These are phyloP conservation scores for Penicillium italicum DNA, from an alignment of 2,329 filamentous ascomycete genomes.

Conservation along the genomic window DNA sequence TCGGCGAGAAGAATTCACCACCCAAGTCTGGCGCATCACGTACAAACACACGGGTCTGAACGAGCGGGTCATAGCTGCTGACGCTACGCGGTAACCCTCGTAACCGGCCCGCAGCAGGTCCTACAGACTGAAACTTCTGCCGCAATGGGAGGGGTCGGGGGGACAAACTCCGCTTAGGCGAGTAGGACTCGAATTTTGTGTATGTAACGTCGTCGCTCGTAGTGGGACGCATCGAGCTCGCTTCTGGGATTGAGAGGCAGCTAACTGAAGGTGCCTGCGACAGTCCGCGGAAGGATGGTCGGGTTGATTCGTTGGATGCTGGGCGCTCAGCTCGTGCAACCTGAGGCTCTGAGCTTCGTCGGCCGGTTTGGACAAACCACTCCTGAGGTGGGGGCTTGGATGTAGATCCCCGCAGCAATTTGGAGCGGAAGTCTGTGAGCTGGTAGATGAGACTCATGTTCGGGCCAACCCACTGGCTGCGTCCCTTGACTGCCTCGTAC, in stretches of 20 bases:
- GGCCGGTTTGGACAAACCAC: constrained; percentile 33
- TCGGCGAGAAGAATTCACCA: constrained; percentile 44
- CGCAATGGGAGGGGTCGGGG: constrained; percentile 40
- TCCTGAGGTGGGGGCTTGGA: constrained; percentile 34
- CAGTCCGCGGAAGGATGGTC: constrained; percentile 18
- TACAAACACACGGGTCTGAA: constrained; percentile 38
- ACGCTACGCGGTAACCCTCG: constrained; percentile 21
- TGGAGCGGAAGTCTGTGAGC: constrained; percentile 58
- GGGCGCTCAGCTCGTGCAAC: constrained; percentile 21
- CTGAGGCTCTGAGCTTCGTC: constrained; percentile 32
- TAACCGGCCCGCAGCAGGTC: constrained; percentile 16
- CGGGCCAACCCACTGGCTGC: constrained; percentile 64
- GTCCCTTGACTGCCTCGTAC: constrained; percentile 60
- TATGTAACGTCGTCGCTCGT: constrained; percentile 26
- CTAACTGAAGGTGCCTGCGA: constrained; percentile 26
- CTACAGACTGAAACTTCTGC: constrained; percentile 33
- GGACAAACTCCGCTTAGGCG: constrained; percentile 33
- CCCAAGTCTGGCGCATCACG: constrained; percentile 36
- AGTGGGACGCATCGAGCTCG: constrained; percentile 23
- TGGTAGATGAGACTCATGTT: constrained; percentile 70
- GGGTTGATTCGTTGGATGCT: constrained; percentile 15
- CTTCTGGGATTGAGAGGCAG: constrained; percentile 26
- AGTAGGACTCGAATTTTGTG: constrained; percentile 23
- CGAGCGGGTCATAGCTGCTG: constrained; percentile 27
- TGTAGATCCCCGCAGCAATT: constrained; percentile 33